Conservation (phyloP, 73 alveolate species). For the Paramecium biaurelia region DNA sequence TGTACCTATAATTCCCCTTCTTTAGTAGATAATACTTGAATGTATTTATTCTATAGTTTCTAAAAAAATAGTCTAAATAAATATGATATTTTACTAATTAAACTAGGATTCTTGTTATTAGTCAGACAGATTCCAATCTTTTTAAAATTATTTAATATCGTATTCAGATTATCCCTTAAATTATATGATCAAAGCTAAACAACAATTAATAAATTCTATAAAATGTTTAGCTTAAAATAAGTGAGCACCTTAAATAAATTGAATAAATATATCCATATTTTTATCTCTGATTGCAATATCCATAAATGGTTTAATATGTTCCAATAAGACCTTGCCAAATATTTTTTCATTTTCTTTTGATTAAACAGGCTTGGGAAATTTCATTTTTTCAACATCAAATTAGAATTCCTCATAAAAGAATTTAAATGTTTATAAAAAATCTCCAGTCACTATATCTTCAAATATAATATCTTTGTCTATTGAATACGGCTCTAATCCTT, state of each 20-base stretch:
- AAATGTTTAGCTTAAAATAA: constrained; percentile 2
- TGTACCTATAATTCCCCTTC: not conserved
- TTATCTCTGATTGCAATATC: not conserved
- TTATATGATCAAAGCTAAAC: not conserved
- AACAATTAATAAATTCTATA: not conserved
- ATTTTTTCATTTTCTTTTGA: not conserved
- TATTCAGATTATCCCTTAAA: not conserved
- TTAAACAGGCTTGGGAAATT: not conserved
- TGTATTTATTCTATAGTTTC: not conserved
- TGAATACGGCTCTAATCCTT: not conserved
- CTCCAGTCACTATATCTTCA: not conserved
- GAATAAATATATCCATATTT: not conserved
- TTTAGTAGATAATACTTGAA: not conserved
- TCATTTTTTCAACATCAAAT: not conserved
- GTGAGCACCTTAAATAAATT: not conserved
- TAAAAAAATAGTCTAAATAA: not conserved
- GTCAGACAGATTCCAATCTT: not conserved
- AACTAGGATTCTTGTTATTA: not conserved
- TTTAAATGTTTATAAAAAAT: not conserved
- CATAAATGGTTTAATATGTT: not conserved
- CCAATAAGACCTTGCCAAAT: not conserved
- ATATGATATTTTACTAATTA: not conserved
- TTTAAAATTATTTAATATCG: not conserved
- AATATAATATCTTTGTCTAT: not conserved
- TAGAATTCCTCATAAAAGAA: not conserved